Conservation (phyloP, 306 rosid species). For the Malus fusca region DNA sequence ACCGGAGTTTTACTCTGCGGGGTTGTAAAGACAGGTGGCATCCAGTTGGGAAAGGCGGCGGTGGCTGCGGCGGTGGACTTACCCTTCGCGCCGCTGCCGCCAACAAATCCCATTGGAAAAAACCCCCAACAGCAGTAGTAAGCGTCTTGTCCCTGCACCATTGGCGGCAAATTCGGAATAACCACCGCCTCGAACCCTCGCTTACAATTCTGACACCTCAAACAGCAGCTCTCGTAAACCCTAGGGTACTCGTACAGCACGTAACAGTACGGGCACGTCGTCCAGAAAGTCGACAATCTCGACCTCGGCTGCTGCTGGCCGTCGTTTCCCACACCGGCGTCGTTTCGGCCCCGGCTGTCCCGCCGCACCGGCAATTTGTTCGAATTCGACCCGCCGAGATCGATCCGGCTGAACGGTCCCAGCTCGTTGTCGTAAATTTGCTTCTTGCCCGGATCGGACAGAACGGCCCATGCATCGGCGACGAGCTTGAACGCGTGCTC, state of each 20-base stretch:
- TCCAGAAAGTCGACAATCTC: slow-evolving; percentile 65
- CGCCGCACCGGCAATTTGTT: slow-evolving; percentile 53
- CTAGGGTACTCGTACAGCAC: slow-evolving; percentile 59
- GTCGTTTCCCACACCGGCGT: neutral
- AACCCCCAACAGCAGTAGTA: slow-evolving; percentile 82
- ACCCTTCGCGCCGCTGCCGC: slow-evolving; percentile 24
- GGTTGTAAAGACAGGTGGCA: slow-evolving; percentile 32
- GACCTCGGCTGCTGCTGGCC: slow-evolving; percentile 17
- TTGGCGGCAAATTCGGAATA: slow-evolving; percentile 48
- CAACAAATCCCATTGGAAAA: slow-evolving; percentile 64
- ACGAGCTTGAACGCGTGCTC: slow-evolving; percentile 76
- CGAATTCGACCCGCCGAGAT: slow-evolving; percentile 4
- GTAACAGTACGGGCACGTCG: slow-evolving; percentile 90
- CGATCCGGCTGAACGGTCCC: slow-evolving; percentile 38
- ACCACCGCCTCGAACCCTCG: slow-evolving; percentile 57
- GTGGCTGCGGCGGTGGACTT: neutral
- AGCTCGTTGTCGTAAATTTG: slow-evolving; percentile 46
- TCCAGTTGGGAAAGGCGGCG: slow-evolving; percentile 49
- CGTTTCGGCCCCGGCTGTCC: slow-evolving; percentile 1
- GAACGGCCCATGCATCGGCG: slow-evolving; percentile 69
- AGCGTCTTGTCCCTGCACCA: slow-evolving; percentile 71
- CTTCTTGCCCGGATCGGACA: slow-evolving; percentile 56
- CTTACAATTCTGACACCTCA: slow-evolving; percentile 76
- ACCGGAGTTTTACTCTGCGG: slow-evolving; percentile 10
- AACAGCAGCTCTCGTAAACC: slow-evolving; percentile 66